Evolutionary conservation across 2,329 filamentous ascomycete species (phyloP).

Genomic region (Mycogone perniciosa): DNA sequence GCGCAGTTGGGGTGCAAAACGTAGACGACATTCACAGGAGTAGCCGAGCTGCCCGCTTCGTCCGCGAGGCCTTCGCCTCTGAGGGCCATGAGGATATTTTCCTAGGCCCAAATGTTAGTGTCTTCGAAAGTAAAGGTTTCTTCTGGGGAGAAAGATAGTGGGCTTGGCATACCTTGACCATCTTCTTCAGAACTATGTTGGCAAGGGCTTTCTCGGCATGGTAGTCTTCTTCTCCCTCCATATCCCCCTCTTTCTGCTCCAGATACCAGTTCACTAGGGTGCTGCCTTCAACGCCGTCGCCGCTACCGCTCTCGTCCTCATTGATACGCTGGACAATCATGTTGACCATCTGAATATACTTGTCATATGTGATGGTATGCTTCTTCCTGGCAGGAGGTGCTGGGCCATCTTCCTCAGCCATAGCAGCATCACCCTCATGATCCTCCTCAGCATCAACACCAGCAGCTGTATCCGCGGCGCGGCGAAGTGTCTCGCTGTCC

Average conservation of each 20-base stretch:
- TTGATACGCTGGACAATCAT: constrained; percentile 75
- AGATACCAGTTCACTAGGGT: constrained; percentile 83
- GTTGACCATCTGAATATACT: constrained; percentile 88
- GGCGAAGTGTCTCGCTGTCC: constrained; percentile 40
- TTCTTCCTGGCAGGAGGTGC: constrained; percentile 45
- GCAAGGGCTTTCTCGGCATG: constrained; percentile 66
- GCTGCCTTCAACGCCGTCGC: constrained; percentile 80
- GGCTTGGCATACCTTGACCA: constrained; percentile 74
- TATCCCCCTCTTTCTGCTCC: constrained; percentile 79
- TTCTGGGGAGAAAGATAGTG: constrained; percentile 56
- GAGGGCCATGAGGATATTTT: constrained; percentile 82
- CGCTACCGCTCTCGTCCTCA: constrained; percentile 68
- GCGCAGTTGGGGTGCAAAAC: constrained; percentile 93
- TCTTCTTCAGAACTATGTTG: constrained; percentile 83
- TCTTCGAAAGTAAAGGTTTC: constrained; percentile 36
- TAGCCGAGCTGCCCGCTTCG: constrained; percentile 38
- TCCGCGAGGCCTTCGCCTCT: constrained; percentile 53
- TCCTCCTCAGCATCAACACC: constrained; percentile 41
- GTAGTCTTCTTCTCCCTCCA: constrained; percentile 75
- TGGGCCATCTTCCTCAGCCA: constrained; percentile 24
- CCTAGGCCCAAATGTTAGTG: constrained; percentile 52
- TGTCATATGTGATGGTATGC: constrained; percentile 91
- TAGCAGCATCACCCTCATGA: constrained; percentile 40
- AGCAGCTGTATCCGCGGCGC: constrained; percentile 34
- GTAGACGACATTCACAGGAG: constrained; percentile 55